Conservation (phyloP, 2,329 filamentous ascomycete species). For the Diaporthe ilicicola region DNA sequence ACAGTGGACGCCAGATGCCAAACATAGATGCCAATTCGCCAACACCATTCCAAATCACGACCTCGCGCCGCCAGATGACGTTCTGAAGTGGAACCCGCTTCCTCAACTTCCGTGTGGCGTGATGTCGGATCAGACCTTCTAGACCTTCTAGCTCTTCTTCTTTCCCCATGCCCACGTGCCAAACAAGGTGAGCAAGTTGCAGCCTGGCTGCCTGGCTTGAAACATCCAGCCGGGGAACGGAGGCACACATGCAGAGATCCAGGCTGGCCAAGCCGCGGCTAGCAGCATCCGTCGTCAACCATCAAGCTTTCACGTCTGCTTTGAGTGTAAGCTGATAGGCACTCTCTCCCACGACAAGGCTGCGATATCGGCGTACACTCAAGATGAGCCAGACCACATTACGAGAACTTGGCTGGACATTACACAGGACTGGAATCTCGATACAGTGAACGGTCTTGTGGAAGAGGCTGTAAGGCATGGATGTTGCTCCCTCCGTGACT, state of each 20-base stretch:
- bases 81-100: constrained; percentile 7
- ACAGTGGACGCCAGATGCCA: not conserved
- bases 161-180: not conserved
- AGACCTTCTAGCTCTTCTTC: too few relatives aligned
- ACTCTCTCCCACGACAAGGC: not conserved
- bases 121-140: not conserved
- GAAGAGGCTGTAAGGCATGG: too few relatives aligned
- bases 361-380: not conserved
- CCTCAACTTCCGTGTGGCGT: constrained; percentile 11
- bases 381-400: not conserved
- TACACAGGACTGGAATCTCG: too few relatives aligned
- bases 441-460: too few relatives aligned
- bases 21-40: constrained; percentile 1
- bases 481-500: too few relatives aligned
- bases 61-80: not conserved
- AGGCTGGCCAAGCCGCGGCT: not conserved
- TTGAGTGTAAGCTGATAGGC: not conserved
- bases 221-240: not conserved
- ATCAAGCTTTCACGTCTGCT: not conserved
- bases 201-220: not conserved
- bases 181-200: not conserved
- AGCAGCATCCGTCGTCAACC: not conserved
- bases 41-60: constrained; percentile 10
- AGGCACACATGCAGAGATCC: not conserved
- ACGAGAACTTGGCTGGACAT: not conserved